A percentile compares a stretch with the other conserved stretches of the same genome.
Evolutionary conservation across 1,284 basidiomycete genomes (phyloP).

Genomic region (Fistulinella cinereoalba): DNA sequence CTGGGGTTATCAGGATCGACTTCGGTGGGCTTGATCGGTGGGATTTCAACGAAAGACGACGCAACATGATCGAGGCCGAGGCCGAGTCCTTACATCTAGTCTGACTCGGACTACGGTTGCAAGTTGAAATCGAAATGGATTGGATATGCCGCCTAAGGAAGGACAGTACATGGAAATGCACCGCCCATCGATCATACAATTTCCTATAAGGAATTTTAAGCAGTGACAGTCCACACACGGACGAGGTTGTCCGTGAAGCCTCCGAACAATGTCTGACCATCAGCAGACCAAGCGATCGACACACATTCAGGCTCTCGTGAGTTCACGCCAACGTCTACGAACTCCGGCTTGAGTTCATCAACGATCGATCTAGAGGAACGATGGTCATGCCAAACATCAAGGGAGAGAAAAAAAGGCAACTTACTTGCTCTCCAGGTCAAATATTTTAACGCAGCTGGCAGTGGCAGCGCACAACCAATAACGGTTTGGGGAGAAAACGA

Average conservation of each 20-base stretch:
- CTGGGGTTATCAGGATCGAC: slow-evolving; percentile 64
- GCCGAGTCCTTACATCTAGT: background rate
- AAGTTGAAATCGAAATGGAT: slow-evolving; percentile 18
- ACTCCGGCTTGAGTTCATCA: slow-evolving; percentile 96
- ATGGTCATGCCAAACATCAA: slow-evolving; percentile 9
- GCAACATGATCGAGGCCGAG: slow-evolving; percentile 56
- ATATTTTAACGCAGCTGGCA: slow-evolving; percentile 97
- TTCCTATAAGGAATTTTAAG: slow-evolving; percentile 48
- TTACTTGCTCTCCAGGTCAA: slow-evolving; percentile 96
- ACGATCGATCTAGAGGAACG: slow-evolving; percentile 79
- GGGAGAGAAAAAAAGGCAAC: slow-evolving; percentile 33
- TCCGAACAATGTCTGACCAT: slow-evolving; percentile 96
- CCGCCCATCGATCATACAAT: slow-evolving; percentile 25
- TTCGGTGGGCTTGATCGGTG: slow-evolving; percentile 74
- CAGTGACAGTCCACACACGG: slow-evolving; percentile 88
- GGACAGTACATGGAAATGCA: slow-evolving; percentile 21
- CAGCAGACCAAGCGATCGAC: slow-evolving; percentile 98
- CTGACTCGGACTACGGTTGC: background rate
- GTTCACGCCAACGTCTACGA: slow-evolving; percentile 75
- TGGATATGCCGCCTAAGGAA: slow-evolving; percentile 23
- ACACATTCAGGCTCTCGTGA: slow-evolving; percentile 92
- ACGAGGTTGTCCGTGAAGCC: slow-evolving; percentile 92
- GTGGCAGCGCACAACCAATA: slow-evolving; percentile 99
- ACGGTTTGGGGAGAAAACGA: slow-evolving; percentile 99
- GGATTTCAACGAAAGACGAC: slow-evolving; percentile 58